A percentile compares a stretch with the other conserved stretches of the same genome.
phyloP scores from a whole-genome alignment of 1,284 basidiomycete genomes.

The Pseudomicrostroma phylloplanum region DNA sequence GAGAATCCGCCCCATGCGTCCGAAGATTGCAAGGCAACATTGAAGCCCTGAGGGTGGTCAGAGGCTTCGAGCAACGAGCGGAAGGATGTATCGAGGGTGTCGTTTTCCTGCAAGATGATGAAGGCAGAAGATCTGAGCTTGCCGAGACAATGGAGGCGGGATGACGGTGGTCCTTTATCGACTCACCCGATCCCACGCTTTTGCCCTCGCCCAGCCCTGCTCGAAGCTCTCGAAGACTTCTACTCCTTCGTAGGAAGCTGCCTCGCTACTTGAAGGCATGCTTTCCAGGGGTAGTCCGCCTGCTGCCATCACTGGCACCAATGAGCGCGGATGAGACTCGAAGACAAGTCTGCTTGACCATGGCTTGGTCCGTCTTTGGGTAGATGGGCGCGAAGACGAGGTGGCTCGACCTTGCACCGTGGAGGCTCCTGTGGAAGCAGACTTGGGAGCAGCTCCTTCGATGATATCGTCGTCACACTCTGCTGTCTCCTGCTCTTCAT shows the following conservation, averaged over 20 bases:
- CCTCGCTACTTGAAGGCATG: background rate
- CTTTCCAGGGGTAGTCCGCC: background rate
- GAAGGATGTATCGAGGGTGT: background rate
- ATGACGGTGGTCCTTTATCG: too few relatives aligned
- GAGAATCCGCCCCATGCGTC: constrained; percentile 1
- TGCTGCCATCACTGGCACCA: background rate
- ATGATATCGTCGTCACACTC: background rate
- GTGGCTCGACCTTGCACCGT: background rate
- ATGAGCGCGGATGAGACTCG: background rate
- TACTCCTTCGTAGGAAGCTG: background rate
- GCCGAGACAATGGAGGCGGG: too few relatives aligned
- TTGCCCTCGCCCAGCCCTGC: background rate
- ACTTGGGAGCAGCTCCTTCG: background rate
- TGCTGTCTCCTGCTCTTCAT: background rate
- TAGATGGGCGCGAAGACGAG: background rate
- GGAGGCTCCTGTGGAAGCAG: background rate
- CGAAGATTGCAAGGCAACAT: background rate
- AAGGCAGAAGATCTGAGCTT: too few relatives aligned
- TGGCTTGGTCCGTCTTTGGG: background rate
- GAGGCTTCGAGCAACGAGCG: background rate
- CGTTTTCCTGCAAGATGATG: background rate
- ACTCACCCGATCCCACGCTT: background rate
- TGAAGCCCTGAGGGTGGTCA: constrained; percentile 2
- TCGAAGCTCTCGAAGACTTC: constrained; percentile 1
- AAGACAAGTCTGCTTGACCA: constrained; percentile 3